These are phyloP conservation scores for Pichia terricola DNA, from an alignment of 1,139 yeast genomes.

Conservation along the genomic window DNA sequence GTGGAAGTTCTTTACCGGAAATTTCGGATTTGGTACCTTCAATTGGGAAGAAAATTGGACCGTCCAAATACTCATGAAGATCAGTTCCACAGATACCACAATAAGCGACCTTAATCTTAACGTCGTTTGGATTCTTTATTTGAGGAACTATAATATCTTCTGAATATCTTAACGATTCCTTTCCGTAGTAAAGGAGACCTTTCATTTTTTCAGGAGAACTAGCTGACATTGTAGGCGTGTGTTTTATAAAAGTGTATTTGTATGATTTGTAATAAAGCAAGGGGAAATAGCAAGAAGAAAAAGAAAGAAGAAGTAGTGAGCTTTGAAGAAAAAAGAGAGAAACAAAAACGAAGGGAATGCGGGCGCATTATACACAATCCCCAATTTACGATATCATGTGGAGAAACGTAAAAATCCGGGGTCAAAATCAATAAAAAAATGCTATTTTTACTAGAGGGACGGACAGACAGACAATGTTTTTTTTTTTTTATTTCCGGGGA, in stretches of 20 bases:
- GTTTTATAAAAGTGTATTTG: background rate
- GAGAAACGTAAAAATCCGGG: too few relatives aligned
- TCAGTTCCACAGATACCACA: slow-evolving; percentile 58
- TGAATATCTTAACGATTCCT: slow-evolving; percentile 37
- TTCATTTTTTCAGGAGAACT: slow-evolving; percentile 30
- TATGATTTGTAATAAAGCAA: background rate
- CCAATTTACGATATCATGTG: too few relatives aligned
- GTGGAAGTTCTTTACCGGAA: slow-evolving; percentile 22
- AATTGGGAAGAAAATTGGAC: slow-evolving; percentile 40
- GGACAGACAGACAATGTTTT: too few relatives aligned
- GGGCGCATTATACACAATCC: too few relatives aligned
- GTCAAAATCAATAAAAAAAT: too few relatives aligned
- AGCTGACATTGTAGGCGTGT: background rate
- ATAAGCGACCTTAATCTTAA: slow-evolving; percentile 39
- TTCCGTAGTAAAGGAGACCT: slow-evolving; percentile 46
- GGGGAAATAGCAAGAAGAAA: background rate
- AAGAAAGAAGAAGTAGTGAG: background rate
- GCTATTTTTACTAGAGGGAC: too few relatives aligned
- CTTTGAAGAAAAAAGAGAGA: too few relatives aligned
- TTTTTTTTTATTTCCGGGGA: too few relatives aligned
- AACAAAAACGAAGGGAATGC: too few relatives aligned
- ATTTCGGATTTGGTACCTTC: slow-evolving; percentile 26
- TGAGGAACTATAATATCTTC: slow-evolving; percentile 36
- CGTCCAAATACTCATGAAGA: slow-evolving; percentile 43
- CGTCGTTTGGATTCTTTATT: slow-evolving; percentile 36